Evolutionary conservation across 2,329 filamentous ascomycete genomes (phyloP).

Genomic region (Xylariaceae sp.): DNA sequence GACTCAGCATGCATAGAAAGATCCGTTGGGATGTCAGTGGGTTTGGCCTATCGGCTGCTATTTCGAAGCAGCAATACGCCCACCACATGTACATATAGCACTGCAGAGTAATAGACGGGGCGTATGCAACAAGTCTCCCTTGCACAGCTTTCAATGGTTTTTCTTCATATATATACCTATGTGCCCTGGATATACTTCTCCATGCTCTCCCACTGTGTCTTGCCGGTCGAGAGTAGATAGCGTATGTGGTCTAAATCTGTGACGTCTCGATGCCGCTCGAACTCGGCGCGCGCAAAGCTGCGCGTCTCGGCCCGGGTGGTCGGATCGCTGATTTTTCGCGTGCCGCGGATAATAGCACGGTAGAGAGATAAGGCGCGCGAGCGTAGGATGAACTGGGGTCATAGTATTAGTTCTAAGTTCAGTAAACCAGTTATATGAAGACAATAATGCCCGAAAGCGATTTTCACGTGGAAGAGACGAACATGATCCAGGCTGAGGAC

Average conservation of each 20-base stretch:
- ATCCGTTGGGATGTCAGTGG: background rate
- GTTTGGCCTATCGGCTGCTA: background rate
- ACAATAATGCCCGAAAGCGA: background rate
- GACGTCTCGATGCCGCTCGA: constrained; percentile 60
- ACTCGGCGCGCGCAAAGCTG: constrained; percentile 61
- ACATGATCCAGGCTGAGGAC: constrained; percentile 63
- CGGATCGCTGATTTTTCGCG: constrained; percentile 53
- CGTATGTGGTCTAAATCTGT: constrained; percentile 61
- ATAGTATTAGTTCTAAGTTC: constrained; percentile 7
- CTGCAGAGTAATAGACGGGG: background rate
- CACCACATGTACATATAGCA: background rate
- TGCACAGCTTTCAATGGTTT: background rate
- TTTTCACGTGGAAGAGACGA: constrained; percentile 32
- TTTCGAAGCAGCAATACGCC: background rate
- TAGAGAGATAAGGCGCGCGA: constrained; percentile 59
- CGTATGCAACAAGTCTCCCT: background rate
- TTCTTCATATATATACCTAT: constrained; percentile 30
- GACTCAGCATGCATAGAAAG: no score
- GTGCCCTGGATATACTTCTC: constrained; percentile 57
- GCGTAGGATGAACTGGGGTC: constrained; percentile 61
- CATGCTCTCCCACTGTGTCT: constrained; percentile 67
- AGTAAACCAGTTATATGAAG: background rate
- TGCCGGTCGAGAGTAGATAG: constrained; percentile 66
- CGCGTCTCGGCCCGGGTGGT: constrained; percentile 58
- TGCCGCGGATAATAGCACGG: constrained; percentile 59